Base-by-base conservation (phyloP, 768 basidiomycete genomes). In the Mycena alexandri region DNA sequence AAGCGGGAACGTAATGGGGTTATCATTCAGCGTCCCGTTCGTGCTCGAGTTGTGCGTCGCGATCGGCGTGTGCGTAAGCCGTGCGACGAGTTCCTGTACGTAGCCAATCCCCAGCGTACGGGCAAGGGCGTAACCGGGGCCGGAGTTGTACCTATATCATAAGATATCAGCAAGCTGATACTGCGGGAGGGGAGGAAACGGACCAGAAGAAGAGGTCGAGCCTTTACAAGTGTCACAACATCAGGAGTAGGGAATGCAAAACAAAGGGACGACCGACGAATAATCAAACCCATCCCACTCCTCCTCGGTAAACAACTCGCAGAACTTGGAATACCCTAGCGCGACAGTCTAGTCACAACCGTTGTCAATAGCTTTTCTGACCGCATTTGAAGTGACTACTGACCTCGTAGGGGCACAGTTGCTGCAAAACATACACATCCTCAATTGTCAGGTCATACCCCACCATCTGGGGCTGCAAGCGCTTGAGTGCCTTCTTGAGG, bases 271-370 rank as follows among this genome's bases (percentile, higher is more conserved):
- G 25, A 80, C 91, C 62, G 70, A 93, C 88, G 91, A 85, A 68
- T 98, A 97, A 76, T 94, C 87, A 76, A 95, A 97, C 0, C 94
- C 94, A 75, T 93, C 90, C 96, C 95, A 98, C 78, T 98, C 96
- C 48, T 93, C 89, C 72, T 91, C 86, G 0, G 94, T 95, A 78
- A 98, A 98, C 3, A 98, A 81, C 61, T 90, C 89, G 70, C 95
- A 98, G 80, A 96, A 98, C 69, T 90, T 91, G 17, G 94, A 95
- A 75, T 94, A 96, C 11, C 94, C 95, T 13, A 97, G 84, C 0
- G 94, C 93, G 50, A 97, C 96, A 19, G 96, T 96, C 92, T 93
- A 14, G 22, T 19, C 12, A 21, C 43, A 34, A 14, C 38, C 24
- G 29, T 21, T 50, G 24, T 38, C 34, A 60, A 42, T 24, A 47